Evolutionary conservation across 768 basidiomycete genomes (phyloP), one percentile per base, ranked within the genome.

Genomic region (Boletus rubescentipes): DNA sequence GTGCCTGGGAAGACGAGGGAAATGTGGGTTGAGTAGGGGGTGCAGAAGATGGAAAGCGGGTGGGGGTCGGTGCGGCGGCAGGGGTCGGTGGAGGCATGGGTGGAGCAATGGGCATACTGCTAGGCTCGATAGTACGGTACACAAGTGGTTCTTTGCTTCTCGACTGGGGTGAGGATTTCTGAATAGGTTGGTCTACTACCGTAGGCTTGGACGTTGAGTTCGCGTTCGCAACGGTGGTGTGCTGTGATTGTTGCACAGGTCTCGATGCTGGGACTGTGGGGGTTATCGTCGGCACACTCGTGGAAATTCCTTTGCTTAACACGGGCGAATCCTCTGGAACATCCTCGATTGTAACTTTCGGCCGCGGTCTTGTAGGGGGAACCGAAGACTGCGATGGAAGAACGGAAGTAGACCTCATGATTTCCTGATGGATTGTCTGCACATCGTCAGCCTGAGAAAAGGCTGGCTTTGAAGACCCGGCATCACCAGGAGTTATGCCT

Each of bases 271-370:
- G 26, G 32, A 41, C 52, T 38, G 55, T 41, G 32, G 58, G 32
- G 14, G 49, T 38, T 16, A 50, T 42, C 35, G 53, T 35, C 4
- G 46, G 40, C 34, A 41, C 39, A 37, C 29, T 56, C 26, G 35
- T 9, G 9, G 55, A 32, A 5, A 46, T 51, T 21, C 54, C 38
- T 46, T 60, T 70, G 23, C 42, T 46, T 9, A 29, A 39, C 48
- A 57, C 38, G 4, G 59, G 61, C 9, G 54, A 52, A 45, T 67
- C 62, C 46, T 70, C 69, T 42, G 61, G 45, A 10, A 62, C 61
- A 44, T 70, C 66, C 49, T 72, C 69, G 7, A 70, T 37, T 5
- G 64, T 68, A 46, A 63, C 66, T 49, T 63, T 72, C 30, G 61
- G 61, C 52, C 69, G 66, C 26, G 48, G 15, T 45, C 44, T 54